Conservation (phyloP, 192 early-diverging fungal genomes). For the Coemansia sp. region DNA sequence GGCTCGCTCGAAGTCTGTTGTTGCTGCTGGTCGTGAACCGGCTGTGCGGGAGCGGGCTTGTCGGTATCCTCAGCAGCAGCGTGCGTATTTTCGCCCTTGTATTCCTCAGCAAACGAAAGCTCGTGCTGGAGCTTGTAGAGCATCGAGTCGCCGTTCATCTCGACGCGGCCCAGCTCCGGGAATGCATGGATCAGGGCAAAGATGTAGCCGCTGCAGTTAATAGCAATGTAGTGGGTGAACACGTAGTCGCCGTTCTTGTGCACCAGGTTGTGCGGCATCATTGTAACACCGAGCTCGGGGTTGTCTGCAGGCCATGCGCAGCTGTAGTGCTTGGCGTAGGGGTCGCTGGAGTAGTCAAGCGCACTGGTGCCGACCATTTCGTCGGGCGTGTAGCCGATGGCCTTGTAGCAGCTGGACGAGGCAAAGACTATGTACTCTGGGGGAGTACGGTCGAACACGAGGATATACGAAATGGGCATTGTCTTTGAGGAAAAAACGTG, state of each 20-base stretch:
- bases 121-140: conserved; percentile 46
- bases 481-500: not conserved
- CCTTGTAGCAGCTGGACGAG: conserved; percentile 29
- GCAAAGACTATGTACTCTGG: conserved; percentile 43
- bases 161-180: conserved; percentile 34
- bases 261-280: conserved; percentile 44
- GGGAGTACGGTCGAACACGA: conserved; percentile 33
- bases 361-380: conserved; percentile 47
- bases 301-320: conserved; percentile 50
- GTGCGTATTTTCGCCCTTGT: not conserved
- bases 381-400: conserved; percentile 36
- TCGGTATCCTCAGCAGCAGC: not conserved
- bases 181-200: conserved; percentile 33
- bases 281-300: conserved; percentile 45
- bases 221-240: conserved; percentile 32
- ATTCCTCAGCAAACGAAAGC: conserved; percentile 14
- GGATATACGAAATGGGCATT: conserved; percentile 41
- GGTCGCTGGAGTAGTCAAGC: conserved; percentile 37
- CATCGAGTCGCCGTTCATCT: conserved; percentile 27
- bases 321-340: conserved; percentile 48
- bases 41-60: not conserved
- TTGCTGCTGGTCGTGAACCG: too few relatives aligned
- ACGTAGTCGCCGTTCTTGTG: conserved; percentile 19
- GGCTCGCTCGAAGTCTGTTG: too few relatives aligned
- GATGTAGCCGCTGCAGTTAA: conserved; percentile 45